These are phyloP conservation scores for Lecanicillium sp. DNA, from an alignment of 2,329 filamentous ascomycete genomes.

Conservation along the genomic window DNA sequence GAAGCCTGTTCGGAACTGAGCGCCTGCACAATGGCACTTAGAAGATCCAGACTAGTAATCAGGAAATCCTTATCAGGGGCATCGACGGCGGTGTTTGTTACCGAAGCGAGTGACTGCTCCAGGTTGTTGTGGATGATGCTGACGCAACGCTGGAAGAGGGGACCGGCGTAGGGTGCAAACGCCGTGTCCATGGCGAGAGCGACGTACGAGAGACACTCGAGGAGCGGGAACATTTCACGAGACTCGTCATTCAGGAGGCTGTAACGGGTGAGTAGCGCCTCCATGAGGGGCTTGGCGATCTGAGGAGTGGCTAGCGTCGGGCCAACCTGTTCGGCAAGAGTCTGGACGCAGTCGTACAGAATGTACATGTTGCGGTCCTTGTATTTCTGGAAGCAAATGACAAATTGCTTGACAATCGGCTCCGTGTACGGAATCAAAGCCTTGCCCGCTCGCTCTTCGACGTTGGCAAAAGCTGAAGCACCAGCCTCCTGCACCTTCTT, in stretches of 20 bases:
- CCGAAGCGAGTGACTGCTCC: conserved; percentile 68
- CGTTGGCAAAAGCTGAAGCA: conserved; percentile 89
- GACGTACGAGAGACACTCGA: conserved; percentile 96
- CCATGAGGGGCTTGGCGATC: conserved; percentile 84
- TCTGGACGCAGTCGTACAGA: conserved; percentile 97
- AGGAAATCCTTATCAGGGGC: conserved; percentile 94
- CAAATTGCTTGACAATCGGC: conserved; percentile 87
- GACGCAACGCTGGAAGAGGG: conserved; percentile 83
- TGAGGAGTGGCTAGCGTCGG: conserved; percentile 72
- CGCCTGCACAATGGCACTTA: conserved; percentile 90
- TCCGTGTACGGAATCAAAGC: conserved; percentile 78
- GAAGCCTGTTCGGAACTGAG: conserved; percentile 67
- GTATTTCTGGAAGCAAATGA: conserved; percentile 87
- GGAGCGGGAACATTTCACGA: conserved; percentile 83
- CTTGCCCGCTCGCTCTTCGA: conserved; percentile 87
- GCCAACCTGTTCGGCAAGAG: conserved; percentile 85
- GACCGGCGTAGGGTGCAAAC: conserved; percentile 78
- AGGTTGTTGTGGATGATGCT: conserved; percentile 89
- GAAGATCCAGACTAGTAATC: conserved; percentile 86
- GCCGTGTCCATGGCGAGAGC: conserved; percentile 74
- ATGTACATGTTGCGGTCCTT: conserved; percentile 99
- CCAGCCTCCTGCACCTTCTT: conserved; percentile 97
- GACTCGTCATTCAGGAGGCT: conserved; percentile 82
- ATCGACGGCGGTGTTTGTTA: conserved; percentile 63
- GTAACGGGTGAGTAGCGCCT: conserved; percentile 83